Evolutionary conservation across 2,329 filamentous ascomycete genomes (phyloP), one percentile per base, ranked within the genome.

Genomic region (Sarocladiaceae sp.): DNA sequence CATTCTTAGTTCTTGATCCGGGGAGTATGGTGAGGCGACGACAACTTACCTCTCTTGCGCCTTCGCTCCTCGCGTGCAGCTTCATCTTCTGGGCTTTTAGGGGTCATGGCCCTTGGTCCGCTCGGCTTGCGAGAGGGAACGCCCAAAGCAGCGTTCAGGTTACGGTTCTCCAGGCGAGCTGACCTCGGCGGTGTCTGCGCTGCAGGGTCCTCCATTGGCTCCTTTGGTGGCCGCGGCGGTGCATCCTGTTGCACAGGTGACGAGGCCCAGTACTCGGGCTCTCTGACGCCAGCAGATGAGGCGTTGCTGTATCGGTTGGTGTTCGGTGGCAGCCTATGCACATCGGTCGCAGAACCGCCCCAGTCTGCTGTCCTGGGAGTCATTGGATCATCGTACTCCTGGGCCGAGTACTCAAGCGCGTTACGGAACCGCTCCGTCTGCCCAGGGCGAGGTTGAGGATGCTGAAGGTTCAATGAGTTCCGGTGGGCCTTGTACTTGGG

Each of bases 401-500:
- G 76, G 3, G 85, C 86, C 48, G 85, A 82, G 7, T 74, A 78
- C 65, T 91, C 86, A 16, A 90, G 71, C 1, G 83, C 78, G 20
- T 78, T 84, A 54, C 85, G 81, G 62, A 88, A 87, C 20, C 82
- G 80, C 58, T 84, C 79, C 1, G 82, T 87, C 45, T 85, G 81
- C 1, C 85, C 85, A 15, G 78, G 80, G 21, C 84, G 73, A 7
- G 86, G 86, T 59, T 90, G 85, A 5, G 86, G 86, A 61, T 91
- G 86, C 58, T 88, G 80, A 31, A 91, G 68, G 55, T 88, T 88
- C 45, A 90, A 62, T 20, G 85, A 89, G 64, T 90, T 87, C 53
- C 86, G 82, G 60, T 90, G 84, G 45, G 84, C 85, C 61, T 85
- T 83, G 62, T 90, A 90, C 62, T 90, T 90, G 37, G 85, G 84